These are phyloP conservation scores for Pseudocercospora crystallina DNA, from an alignment of 2,329 filamentous ascomycete species.

Conservation along the genomic window DNA sequence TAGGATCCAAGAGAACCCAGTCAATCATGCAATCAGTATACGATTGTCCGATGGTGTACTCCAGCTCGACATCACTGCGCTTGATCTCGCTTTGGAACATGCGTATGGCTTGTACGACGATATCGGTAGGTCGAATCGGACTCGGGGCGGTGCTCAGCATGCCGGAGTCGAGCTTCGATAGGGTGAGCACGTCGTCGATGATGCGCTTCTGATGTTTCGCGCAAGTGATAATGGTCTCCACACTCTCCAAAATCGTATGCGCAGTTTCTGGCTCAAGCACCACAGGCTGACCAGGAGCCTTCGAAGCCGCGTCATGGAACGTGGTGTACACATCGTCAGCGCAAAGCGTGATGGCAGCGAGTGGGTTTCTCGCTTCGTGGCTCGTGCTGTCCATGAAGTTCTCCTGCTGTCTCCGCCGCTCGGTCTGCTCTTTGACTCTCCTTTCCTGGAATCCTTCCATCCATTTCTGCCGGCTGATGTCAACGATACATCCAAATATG, in stretches of 20 bases:
- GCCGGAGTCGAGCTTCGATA: constrained; percentile 38
- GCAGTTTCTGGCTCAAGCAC: constrained; percentile 1
- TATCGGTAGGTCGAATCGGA: constrained; percentile 34
- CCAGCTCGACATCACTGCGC: constrained; percentile 33
- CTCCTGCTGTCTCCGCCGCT: constrained; percentile 33
- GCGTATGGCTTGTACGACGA: constrained; percentile 35
- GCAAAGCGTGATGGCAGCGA: constrained; percentile 44
- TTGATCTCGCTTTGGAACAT: constrained; percentile 42
- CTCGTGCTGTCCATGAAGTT: constrained; percentile 35
- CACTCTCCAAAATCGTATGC: constrained; percentile 21
- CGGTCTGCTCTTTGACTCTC: constrained; percentile 39
- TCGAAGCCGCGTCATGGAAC: constrained; percentile 2
- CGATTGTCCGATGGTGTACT: constrained; percentile 38
- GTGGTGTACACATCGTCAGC: constrained; percentile 39
- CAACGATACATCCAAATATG: constrained; percentile 40
- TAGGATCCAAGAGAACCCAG: constrained; percentile 21
- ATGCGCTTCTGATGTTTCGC: constrained; percentile 39
- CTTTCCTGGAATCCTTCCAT: constrained; percentile 39
- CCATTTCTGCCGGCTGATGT: constrained; percentile 43
- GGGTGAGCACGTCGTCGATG: constrained; percentile 49
- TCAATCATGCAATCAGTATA: background rate
- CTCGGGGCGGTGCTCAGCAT: constrained; percentile 38
- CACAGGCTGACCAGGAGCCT: background rate
- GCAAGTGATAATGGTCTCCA: constrained; percentile 31
- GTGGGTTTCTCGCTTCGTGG: constrained; percentile 46